A percentile compares a stretch with the other conserved stretches of the same genome.
Evolutionary conservation across 257 asterid genomes (phyloP).

Genomic region (Nemophila menziesii): DNA sequence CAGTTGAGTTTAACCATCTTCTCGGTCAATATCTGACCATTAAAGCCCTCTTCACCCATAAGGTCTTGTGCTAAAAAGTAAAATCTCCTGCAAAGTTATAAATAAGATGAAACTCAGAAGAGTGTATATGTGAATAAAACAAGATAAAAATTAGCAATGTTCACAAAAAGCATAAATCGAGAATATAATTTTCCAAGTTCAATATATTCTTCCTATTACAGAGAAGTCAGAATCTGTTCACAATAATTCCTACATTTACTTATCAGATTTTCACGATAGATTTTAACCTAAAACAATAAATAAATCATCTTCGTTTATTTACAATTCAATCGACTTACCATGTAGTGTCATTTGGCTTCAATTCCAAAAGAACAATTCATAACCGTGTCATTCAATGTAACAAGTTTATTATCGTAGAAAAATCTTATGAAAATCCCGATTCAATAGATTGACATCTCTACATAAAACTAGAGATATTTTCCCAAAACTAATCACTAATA

Average conservation of each 20-base stretch:
- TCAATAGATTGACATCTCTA: no score
- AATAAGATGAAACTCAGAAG: slow-evolving; percentile 4
- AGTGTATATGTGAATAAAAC: not conserved
- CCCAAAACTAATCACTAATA: not conserved
- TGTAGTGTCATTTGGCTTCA: no score
- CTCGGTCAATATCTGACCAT: slow-evolving; percentile 53
- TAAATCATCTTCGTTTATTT: no score
- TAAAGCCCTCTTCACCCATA: slow-evolving; percentile 63
- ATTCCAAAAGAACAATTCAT: not conserved
- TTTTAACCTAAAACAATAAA: no score
- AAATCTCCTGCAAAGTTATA: slow-evolving; percentile 26
- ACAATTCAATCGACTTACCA: not conserved
- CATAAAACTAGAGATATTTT: not conserved
- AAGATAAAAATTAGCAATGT: not conserved
- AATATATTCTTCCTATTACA: no score
- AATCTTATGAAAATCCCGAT: no score
- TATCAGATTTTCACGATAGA: not conserved
- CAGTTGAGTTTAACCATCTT: slow-evolving; percentile 85
- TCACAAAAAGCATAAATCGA: not conserved
- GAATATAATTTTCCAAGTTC: not conserved
- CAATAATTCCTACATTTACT: not conserved
- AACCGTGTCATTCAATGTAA: not conserved
- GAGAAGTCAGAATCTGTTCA: not conserved
- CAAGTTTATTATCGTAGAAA: not conserved
- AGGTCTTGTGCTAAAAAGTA: slow-evolving; percentile 8